phyloP scores from a whole-genome alignment of 306 rosid species.

The Sesbania bispinosa region DNA sequence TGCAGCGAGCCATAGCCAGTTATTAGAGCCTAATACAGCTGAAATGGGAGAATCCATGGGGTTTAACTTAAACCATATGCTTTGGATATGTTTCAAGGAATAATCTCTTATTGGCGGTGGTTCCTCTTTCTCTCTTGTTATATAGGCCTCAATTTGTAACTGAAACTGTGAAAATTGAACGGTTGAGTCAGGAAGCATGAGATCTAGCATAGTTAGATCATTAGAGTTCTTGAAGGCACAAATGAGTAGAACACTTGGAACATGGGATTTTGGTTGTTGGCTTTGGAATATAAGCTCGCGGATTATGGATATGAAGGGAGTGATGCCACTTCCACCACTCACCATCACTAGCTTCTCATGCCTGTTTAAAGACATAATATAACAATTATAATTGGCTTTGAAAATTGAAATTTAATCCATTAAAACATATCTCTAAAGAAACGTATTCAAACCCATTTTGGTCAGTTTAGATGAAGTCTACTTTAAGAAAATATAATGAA shows the following conservation, averaged over 20 bases:
- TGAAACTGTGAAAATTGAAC: conserved; percentile 27
- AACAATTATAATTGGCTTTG: no score
- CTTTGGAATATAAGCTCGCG: conserved; percentile 52
- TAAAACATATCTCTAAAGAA: no score
- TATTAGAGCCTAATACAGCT: conserved; percentile 41
- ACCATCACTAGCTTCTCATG: conserved; percentile 21
- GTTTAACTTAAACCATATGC: conserved; percentile 36
- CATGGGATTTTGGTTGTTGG: conserved; percentile 25
- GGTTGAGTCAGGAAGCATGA: conserved; percentile 38
- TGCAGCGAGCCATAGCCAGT: conserved; percentile 46
- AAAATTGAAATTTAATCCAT: no score
- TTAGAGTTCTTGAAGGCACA: conserved; percentile 37
- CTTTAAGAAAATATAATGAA: no score
- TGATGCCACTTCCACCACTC: conserved; percentile 64
- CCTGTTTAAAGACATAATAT: background rate
- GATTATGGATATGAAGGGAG: conserved; percentile 65
- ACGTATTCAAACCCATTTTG: no score
- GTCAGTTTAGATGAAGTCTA: no score
- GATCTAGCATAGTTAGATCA: conserved; percentile 54
- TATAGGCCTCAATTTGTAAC: conserved; percentile 49
- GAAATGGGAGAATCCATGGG: conserved; percentile 37
- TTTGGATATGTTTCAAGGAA: conserved; percentile 18
- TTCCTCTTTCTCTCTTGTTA: conserved; percentile 40
- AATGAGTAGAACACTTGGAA: conserved; percentile 39
- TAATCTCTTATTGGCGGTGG: conserved; percentile 23